These are phyloP conservation scores for Penicillium aurantiogriseum DNA, from an alignment of 2,329 filamentous ascomycete species.

Conservation along the genomic window DNA sequence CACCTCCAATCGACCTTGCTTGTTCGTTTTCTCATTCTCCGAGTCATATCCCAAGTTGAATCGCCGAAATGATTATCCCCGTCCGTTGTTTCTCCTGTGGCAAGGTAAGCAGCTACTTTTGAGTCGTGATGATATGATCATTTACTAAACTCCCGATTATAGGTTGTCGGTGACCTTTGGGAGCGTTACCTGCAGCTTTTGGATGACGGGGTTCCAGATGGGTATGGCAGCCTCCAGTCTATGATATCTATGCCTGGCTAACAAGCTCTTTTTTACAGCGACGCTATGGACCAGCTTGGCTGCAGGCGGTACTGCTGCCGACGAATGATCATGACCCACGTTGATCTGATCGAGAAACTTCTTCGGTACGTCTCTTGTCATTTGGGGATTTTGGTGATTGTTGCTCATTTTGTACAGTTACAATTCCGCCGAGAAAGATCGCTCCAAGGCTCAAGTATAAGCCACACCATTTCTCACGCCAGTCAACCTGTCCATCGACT, in stretches of 20 bases:
- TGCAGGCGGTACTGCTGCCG: constrained; percentile 97
- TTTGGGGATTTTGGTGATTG: neutral
- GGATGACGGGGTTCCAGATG: constrained; percentile 71
- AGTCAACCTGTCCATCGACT: constrained; percentile 1
- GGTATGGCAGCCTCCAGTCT: constrained; percentile 50
- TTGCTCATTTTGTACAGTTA: constrained; percentile 22
- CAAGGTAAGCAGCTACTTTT: constrained; percentile 65
- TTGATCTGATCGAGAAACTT: constrained; percentile 97
- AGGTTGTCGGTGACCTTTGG: constrained; percentile 98
- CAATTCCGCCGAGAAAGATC: constrained; percentile 34
- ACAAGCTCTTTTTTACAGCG: constrained; percentile 53
- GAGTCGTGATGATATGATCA: neutral
- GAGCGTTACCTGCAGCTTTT: constrained; percentile 90
- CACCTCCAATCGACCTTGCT: constrained; percentile 8
- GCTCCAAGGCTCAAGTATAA: constrained; percentile 28
- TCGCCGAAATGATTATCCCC: constrained; percentile 81
- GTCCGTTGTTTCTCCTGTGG: constrained; percentile 98
- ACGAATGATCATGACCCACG: constrained; percentile 99
- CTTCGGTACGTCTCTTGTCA: constrained; percentile 66
- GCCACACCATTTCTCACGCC: constrained; percentile 1
- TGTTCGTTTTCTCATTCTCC: neutral
- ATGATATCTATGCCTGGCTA: constrained; percentile 4
- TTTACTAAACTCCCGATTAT: constrained; percentile 16
- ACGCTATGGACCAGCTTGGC: constrained; percentile 92
- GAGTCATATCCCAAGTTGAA: neutral